Percentiles rank a stretch among this genome's conserved stretches.
Conservation (phyloP, 164 flowering plant genomes). For the Aristolochia fimbriata region DNA sequence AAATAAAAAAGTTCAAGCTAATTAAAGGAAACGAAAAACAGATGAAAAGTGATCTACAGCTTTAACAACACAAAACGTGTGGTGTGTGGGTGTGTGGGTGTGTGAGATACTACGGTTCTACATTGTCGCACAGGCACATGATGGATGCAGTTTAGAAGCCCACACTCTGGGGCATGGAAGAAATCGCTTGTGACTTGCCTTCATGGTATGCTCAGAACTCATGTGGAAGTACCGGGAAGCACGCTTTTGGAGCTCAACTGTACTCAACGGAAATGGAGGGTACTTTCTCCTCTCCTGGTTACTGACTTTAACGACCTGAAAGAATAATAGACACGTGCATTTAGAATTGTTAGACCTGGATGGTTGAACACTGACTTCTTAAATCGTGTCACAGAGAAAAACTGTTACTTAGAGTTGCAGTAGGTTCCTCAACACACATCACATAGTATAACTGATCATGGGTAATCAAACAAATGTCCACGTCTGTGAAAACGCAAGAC, state of each 20-base stretch:
- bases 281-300: constrained; percentile 71
- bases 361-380: background rate
- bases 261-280: constrained; percentile 89
- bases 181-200: constrained; percentile 30
- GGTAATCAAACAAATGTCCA: constrained; percentile 84
- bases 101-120: no score
- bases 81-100: no score
- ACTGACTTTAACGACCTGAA: constrained; percentile 67
- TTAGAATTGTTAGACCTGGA: background rate
- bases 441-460: constrained; percentile 66
- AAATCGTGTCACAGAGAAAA: background rate
- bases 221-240: constrained; percentile 88
- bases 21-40: no score
- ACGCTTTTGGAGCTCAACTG: constrained; percentile 96
- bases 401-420: constrained; percentile 63
- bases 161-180: background rate
- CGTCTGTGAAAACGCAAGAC: constrained; percentile 43
- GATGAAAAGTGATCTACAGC: no score
- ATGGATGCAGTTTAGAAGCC: background rate
- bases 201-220: constrained; percentile 98
- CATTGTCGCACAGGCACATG: background rate
- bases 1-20: no score
- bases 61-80: no score
- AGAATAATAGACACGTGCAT: background rate
- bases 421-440: constrained; percentile 89